phyloP scores from a whole-genome alignment of 1,139 yeast genomes.

The Yamadazyma siamensis region DNA sequence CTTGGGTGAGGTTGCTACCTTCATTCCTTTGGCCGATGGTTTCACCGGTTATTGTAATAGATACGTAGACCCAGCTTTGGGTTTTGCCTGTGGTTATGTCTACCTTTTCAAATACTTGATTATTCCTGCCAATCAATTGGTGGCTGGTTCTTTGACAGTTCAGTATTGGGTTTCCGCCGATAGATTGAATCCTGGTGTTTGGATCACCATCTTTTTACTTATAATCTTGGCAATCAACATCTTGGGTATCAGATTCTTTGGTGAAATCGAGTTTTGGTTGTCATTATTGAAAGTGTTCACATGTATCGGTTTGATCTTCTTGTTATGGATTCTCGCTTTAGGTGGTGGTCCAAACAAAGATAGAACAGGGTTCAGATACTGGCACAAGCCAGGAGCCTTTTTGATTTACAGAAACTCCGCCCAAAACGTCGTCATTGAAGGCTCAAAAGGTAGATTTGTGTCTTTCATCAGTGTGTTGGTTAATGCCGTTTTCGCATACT shows the following conservation, averaged over 20 bases:
- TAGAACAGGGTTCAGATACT: constrained; percentile 63
- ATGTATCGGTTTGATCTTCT: constrained; percentile 50
- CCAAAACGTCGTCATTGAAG: constrained; percentile 20
- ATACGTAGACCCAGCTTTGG: constrained; percentile 67
- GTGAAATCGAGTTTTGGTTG: constrained; percentile 70
- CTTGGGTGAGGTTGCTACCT: constrained; percentile 75
- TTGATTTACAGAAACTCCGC: constrained; percentile 36
- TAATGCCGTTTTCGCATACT: constrained; percentile 70
- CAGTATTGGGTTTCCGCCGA: constrained; percentile 57
- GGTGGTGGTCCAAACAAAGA: constrained; percentile 63
- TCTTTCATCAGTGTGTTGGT: constrained; percentile 66
- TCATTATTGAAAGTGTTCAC: constrained; percentile 57
- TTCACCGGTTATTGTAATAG: constrained; percentile 69
- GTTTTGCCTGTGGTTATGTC: constrained; percentile 71
- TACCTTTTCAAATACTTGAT: constrained; percentile 59
- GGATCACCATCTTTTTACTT: constrained; percentile 55
- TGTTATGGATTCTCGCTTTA: constrained; percentile 47
- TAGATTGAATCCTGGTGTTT: constrained; percentile 51
- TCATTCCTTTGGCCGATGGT: constrained; percentile 65
- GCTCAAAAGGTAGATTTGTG: constrained; percentile 46
- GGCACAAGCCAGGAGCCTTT: constrained; percentile 65
- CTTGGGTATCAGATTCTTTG: constrained; percentile 60
- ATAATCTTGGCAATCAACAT: constrained; percentile 50
- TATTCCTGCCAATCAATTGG: constrained; percentile 61
- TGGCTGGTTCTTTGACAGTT: constrained; percentile 58